Percentiles rank a stretch among this genome's conserved stretches.
These are phyloP conservation scores for Cocos nucifera DNA, from an alignment of 176 grass and related monocot species.

Conservation along the genomic window DNA sequence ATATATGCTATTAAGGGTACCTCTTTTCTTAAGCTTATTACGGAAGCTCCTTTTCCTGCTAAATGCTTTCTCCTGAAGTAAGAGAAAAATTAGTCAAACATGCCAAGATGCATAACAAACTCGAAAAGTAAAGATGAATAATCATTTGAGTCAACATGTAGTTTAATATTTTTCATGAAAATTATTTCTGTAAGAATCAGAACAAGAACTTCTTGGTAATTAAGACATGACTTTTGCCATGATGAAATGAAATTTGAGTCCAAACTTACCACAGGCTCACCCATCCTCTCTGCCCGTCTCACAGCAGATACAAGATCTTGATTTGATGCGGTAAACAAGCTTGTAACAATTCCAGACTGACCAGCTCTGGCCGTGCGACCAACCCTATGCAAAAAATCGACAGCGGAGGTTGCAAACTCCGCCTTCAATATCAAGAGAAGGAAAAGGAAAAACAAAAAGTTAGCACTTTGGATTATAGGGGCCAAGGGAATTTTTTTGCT, in stretches of 20 bases:
- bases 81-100: neutral
- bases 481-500: too few relatives aligned
- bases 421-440: conserved; percentile 26
- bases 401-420: conserved; percentile 87
- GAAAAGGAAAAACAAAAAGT: too few relatives aligned
- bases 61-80: conserved; percentile 64
- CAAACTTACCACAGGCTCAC: conserved; percentile 61
- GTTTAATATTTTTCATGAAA: too few relatives aligned
- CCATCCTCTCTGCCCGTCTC: conserved; percentile 57
- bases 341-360: conserved; percentile 74
- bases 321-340: conserved; percentile 63
- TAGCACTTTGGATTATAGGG: too few relatives aligned
- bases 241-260: neutral
- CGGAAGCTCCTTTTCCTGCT: conserved; percentile 99
- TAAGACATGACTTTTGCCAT: neutral
- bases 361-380: conserved; percentile 88
- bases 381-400: conserved; percentile 96
- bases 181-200: too few relatives aligned
- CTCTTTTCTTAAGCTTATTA: conserved; percentile 87
- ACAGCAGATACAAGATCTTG: conserved; percentile 75
- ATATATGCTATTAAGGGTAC: conserved; percentile 8
- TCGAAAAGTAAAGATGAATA: too few relatives aligned
- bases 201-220: too few relatives aligned
- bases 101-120: too few relatives aligned
- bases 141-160: too few relatives aligned